Conservation (phyloP, 495 filamentous ascomycete species). For the Neurospora discreta region DNA sequence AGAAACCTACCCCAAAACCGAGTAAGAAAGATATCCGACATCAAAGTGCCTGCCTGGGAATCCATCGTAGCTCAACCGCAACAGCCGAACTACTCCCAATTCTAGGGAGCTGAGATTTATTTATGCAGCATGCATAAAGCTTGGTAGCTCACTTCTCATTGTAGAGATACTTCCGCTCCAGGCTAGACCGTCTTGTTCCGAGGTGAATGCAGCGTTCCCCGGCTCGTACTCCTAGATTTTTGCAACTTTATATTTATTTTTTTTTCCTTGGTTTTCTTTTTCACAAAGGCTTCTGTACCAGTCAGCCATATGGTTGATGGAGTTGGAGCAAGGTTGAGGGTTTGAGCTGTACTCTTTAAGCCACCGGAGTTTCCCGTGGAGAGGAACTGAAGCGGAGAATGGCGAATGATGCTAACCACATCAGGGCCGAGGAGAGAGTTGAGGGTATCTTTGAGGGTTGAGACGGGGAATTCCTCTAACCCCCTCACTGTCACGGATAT, state of each 20-base stretch:
- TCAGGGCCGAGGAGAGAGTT: background rate
- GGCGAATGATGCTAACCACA: background rate
- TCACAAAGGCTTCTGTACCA: background rate
- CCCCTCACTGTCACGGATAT: background rate
- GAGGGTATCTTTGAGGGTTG: background rate
- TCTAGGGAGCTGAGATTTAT: background rate
- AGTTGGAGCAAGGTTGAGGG: background rate
- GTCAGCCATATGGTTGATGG: background rate
- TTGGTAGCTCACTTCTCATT: background rate
- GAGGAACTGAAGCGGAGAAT: background rate
- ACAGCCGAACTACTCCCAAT: background rate
- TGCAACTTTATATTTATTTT: background rate
- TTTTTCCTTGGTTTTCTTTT: background rate
- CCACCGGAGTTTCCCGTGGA: background rate
- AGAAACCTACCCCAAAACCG: background rate
- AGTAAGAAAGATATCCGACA: background rate
- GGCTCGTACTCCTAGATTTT: background rate
- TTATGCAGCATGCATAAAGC: background rate
- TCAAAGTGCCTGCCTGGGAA: background rate
- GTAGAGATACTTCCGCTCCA: background rate
- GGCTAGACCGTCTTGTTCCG: background rate
- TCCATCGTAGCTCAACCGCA: background rate
- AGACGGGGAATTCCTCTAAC: background rate
- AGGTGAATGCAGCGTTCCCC: background rate
- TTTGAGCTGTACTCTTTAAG: background rate